Evolutionary conservation across 2,329 filamentous ascomycete genomes (phyloP), one percentile per base, ranked within the genome.

Genomic region (Hymenoscyphus albidus): DNA sequence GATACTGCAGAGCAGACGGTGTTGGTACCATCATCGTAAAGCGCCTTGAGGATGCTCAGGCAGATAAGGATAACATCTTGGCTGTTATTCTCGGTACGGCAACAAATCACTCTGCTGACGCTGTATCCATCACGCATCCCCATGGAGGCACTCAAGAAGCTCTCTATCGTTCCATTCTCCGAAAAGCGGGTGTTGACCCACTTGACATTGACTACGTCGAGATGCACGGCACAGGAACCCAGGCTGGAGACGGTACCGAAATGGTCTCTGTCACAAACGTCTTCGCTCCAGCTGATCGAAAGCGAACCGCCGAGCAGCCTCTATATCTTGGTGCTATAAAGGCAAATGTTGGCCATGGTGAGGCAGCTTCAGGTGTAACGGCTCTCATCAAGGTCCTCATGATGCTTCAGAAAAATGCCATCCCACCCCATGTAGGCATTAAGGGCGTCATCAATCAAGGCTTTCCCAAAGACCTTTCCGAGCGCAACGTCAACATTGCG

Each of bases 201-300:
- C 83, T 87, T 60, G 89, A 93, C 68, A 83, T 96, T 59, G 87
- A 87, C 76, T 96, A 94, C 72, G 88, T 96, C 9, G 92, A 96
- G 77, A 92, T 95, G 88, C 92, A 96, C 75, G 92, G 91, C 14
- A 96, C 92, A 2, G 92, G 92, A 39, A 96, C 91, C 0, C 91
- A 95, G 76, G 91, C 90, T 39, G 92, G 91, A 66, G 92, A 96
- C 73, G 88, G 87, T 7, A 89, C 87, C 3, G 93, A 97, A 75
- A 93, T 94, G 88, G 81, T 86, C 0, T 92, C 89, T 0, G 89
- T 96, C 59, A 86, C 87, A 48, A 83, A 85, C 59, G 80, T 84
- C 22, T 89, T 89, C 70, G 85, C 85, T 54, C 84, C 84, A 27
- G 78, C 80, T 62, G 76, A 81, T 68, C 78, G 79, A 54, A 79